Evolutionary conservation across 2,329 filamentous ascomycete species (phyloP).

Genomic region (Xylariales sp.): DNA sequence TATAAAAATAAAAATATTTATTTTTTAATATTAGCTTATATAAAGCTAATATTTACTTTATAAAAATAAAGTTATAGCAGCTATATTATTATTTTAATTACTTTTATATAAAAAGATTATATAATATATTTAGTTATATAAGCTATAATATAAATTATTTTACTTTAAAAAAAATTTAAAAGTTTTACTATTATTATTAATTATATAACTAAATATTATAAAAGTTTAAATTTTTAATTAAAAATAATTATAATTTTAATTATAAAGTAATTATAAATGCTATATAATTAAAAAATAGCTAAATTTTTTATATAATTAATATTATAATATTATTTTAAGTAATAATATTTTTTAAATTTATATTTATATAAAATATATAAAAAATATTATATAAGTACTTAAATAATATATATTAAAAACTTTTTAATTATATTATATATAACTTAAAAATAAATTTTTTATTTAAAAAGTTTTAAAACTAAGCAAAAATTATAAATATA

Average conservation of each 20-base stretch:
- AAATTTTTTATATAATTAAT: not conserved
- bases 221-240: too few species aligned
- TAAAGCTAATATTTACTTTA: not conserved
- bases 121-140: not conserved
- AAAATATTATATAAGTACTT: not conserved
- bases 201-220: too few species aligned
- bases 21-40: not conserved
- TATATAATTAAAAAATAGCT: not conserved
- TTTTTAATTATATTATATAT: not conserved
- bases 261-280: too few species aligned
- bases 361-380: conserved; percentile 1
- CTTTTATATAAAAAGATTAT: not conserved
- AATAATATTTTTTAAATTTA: not conserved
- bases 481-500: too few species aligned
- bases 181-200: too few species aligned
- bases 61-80: not conserved
- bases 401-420: not conserved
- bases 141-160: not conserved
- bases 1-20: too few species aligned
- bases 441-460: not conserved
- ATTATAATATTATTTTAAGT: not conserved
- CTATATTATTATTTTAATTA: not conserved
- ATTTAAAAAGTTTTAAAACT: too few species aligned
- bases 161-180: too few species aligned
- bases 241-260: too few species aligned